phyloP scores from a whole-genome alignment of 495 filamentous ascomycete genomes.

The Letharia lupina region DNA sequence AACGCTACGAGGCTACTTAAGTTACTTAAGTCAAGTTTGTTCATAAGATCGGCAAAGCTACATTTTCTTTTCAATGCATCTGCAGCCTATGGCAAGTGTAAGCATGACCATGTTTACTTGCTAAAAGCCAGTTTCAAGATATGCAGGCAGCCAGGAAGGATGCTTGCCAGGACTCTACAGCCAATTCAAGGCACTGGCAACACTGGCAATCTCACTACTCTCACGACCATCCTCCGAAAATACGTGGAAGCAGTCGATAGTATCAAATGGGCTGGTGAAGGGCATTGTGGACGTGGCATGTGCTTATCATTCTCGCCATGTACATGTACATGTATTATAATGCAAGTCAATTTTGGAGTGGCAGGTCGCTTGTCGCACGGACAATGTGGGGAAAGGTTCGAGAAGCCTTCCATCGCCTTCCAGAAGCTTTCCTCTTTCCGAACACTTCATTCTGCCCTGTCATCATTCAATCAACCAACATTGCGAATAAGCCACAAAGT shows the following conservation, averaged over 20 bases:
- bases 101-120: conserved; percentile 10
- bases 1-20: too few species aligned
- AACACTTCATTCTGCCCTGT: neutral
- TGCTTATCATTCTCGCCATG: neutral
- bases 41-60: neutral
- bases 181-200: neutral
- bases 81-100: conserved; percentile 10
- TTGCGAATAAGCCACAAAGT: neutral
- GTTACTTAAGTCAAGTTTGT: neutral
- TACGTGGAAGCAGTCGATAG: neutral
- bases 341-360: conserved; percentile 11
- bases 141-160: conserved; percentile 2
- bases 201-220: neutral
- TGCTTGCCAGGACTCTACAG: neutral
- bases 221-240: neutral
- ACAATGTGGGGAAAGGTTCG: conserved; percentile 22
- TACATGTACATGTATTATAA: neutral
- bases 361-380: conserved; percentile 19
- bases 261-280: neutral
- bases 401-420: conserved; percentile 21
- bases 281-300: neutral
- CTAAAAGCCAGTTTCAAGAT: neutral
- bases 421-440: conserved; percentile 14
- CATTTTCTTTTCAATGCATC: neutral
- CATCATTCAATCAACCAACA: neutral